A percentile compares a stretch with the other conserved stretches of the same genome.
Evolutionary conservation across 371 early-diverging fungal species (phyloP).

Genomic region (Zychaea mexicana): DNA sequence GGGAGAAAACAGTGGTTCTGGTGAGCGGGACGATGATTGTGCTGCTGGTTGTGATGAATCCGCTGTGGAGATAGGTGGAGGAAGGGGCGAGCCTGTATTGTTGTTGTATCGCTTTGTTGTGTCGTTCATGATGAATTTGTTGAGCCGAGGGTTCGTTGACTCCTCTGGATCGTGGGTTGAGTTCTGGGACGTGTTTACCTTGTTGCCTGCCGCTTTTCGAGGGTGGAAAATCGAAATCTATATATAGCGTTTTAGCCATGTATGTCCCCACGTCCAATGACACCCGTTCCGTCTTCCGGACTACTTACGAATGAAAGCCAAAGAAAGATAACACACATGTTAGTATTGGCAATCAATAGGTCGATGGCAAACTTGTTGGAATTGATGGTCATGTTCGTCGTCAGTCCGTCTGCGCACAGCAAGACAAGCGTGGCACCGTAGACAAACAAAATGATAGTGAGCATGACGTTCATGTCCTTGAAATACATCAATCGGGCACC

Average conservation of each 20-base stretch:
- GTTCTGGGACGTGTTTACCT: not conserved
- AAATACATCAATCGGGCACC: slow-evolving; percentile 42
- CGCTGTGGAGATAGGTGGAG: not conserved
- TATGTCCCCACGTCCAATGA: not conserved
- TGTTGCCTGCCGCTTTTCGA: slow-evolving; percentile 15
- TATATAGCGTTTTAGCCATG: not conserved
- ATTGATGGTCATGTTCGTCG: slow-evolving; percentile 16
- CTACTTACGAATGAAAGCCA: slow-evolving; percentile 44
- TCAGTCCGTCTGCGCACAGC: slow-evolving; percentile 49
- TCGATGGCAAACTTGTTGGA: slow-evolving; percentile 39
- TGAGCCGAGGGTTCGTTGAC: slow-evolving; percentile 1
- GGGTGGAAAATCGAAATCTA: slow-evolving; percentile 51
- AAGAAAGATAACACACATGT: slow-evolving; percentile 31
- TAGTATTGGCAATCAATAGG: slow-evolving; percentile 34
- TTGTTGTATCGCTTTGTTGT: slow-evolving; percentile 16
- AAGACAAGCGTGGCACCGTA: slow-evolving; percentile 30
- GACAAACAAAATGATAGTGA: slow-evolving; percentile 30
- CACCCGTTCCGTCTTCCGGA: not conserved
- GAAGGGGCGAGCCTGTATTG: not conserved
- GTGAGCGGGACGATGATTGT: not conserved
- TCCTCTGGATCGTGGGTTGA: not conserved
- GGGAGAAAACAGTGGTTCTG: not conserved
- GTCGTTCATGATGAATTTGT: slow-evolving; percentile 10
- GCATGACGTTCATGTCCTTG: slow-evolving; percentile 47
- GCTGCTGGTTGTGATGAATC: not conserved